Base-by-base conservation (phyloP, 2,329 filamentous ascomycete species). In the Neodidymelliopsis sp. region DNA sequence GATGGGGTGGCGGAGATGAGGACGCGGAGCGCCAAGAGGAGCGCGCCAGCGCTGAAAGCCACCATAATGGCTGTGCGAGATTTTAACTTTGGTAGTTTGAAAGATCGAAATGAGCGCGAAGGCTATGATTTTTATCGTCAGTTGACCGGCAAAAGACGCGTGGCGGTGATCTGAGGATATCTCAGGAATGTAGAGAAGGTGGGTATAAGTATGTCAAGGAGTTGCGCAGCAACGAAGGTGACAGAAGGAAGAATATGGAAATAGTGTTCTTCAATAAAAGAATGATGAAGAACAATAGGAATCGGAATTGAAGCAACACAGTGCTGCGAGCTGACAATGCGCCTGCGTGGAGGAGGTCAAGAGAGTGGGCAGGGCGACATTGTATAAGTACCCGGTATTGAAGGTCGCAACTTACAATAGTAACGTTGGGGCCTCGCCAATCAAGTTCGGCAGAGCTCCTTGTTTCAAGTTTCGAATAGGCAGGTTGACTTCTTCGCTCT, bases 391-490 rank as follows among this genome's bases (percentile, higher is more conserved):
- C 47, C 55, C 44, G 30, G 42, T 49, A 57, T 49, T 52, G 39
- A 52, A 44, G 29, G 42, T 52, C 56, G 53, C 41, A 28, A 71
- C 69, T 67, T 55, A 72, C 69, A 59, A 55, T 61, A 59, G 56
- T 45, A 53, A 53, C 40, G 33, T 46, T 34, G 22, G 29, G 31
- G 56, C 47, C 39, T 51, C 59, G 61, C 66, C 65, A 69, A 67
- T 68, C 53, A 58, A 40, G 53, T 58, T 63, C 63, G 56, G 50
- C 52, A 54, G 59, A 57, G 45, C 56, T 59, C 57, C 62, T 56
- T 70, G 70, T 73, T 73, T 73, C 70, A 71, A 56, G 64, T 66
- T 67, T 60, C 33, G 56, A 57, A 53, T 67, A 53, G 60, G 52
- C 56, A 51, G 55, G 45, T 57, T 58, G 51, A 55, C 53, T 52